Conservation (phyloP, 208 protist species). For the Crithidia bombi region DNA sequence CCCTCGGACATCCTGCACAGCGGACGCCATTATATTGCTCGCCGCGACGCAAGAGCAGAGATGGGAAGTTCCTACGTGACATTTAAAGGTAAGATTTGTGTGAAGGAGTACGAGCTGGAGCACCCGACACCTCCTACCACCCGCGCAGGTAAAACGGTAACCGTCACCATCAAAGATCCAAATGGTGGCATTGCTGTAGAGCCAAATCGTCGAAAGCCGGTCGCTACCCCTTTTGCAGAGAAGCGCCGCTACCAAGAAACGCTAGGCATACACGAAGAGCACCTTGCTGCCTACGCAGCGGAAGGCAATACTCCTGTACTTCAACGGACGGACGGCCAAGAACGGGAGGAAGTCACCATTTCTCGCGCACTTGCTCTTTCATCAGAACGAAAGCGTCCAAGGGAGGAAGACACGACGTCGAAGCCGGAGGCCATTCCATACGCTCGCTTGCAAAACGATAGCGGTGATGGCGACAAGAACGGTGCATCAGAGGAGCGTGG, state of each 20-base stretch:
- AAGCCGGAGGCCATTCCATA: not conserved
- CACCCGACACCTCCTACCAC: slow-evolving; percentile 35
- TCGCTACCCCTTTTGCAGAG: slow-evolving; percentile 19
- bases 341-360: slow-evolving; percentile 19
- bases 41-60: slow-evolving; percentile 56
- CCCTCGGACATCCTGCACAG: slow-evolving; percentile 79
- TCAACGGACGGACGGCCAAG: not conserved
- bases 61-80: slow-evolving; percentile 57
- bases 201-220: not conserved
- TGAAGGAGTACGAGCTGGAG: slow-evolving; percentile 84
- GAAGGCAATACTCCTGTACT: not conserved
- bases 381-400: slow-evolving; percentile 30
- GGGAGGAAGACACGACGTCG: slow-evolving; percentile 22
- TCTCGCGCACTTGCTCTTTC: slow-evolving; percentile 28
- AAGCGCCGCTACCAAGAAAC: slow-evolving; percentile 1
- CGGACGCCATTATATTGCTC: slow-evolving; percentile 81
- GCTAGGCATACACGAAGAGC: slow-evolving; percentile 7
- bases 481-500: not conserved
- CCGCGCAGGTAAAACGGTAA: not conserved
- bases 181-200: not conserved
- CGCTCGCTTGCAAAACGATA: not conserved
- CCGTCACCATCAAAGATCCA: not conserved
- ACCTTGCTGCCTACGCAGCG: slow-evolving; percentile 1
- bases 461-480: not conserved
- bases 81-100: slow-evolving; percentile 79